A percentile compares a stretch with the other conserved stretches of the same genome.
Conservation (phyloP, 2,329 filamentous ascomycete genomes). For the Aspergillus brunneoviolaceus region DNA sequence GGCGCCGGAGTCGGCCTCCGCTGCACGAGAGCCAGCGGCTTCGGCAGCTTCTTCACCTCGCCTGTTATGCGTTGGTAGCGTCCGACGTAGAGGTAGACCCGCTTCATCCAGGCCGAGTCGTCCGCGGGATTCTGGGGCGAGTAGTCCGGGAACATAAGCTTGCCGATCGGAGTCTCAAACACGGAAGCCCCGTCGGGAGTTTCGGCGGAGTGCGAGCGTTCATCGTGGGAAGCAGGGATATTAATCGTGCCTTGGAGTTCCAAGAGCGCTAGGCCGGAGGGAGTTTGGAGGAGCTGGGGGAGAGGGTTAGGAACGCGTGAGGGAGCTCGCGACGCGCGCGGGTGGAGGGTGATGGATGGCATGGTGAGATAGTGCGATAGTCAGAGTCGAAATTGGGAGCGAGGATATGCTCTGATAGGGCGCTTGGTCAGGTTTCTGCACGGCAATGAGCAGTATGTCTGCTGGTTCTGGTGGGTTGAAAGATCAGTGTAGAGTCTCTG, state of each 20-base stretch:
- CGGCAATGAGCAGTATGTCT: not conserved
- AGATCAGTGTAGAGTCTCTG: not conserved
- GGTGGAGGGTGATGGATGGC: slow-evolving; percentile 45
- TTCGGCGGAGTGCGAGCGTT: slow-evolving; percentile 19
- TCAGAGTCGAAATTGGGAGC: not conserved
- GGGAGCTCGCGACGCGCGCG: slow-evolving; percentile 13
- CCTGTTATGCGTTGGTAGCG: slow-evolving; percentile 85
- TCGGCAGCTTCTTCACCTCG: slow-evolving; percentile 82
- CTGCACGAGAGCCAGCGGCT: slow-evolving; percentile 75
- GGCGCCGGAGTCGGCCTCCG: slow-evolving; percentile 44
- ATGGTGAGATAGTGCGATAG: slow-evolving; percentile 24
- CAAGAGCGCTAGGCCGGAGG: slow-evolving; percentile 81
- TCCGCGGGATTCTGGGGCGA: slow-evolving; percentile 50
- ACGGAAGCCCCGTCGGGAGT: slow-evolving; percentile 18
- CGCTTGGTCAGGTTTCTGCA: no score
- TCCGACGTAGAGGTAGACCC: slow-evolving; percentile 83
- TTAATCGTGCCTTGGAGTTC: slow-evolving; percentile 93
- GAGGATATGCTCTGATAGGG: not conserved
- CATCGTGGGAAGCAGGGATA: slow-evolving; percentile 52
- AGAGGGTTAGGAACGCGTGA: slow-evolving; percentile 56
- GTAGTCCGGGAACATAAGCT: slow-evolving; percentile 76
- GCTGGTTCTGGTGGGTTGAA: not conserved
- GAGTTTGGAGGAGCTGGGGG: slow-evolving; percentile 81
- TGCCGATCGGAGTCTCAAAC: slow-evolving; percentile 62
- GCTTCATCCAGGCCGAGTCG: slow-evolving; percentile 80